Evolutionary conservation across 2,329 filamentous ascomycete genomes (phyloP), one percentile per base, ranked within the genome.

Genomic region (Calonectria pteridis): DNA sequence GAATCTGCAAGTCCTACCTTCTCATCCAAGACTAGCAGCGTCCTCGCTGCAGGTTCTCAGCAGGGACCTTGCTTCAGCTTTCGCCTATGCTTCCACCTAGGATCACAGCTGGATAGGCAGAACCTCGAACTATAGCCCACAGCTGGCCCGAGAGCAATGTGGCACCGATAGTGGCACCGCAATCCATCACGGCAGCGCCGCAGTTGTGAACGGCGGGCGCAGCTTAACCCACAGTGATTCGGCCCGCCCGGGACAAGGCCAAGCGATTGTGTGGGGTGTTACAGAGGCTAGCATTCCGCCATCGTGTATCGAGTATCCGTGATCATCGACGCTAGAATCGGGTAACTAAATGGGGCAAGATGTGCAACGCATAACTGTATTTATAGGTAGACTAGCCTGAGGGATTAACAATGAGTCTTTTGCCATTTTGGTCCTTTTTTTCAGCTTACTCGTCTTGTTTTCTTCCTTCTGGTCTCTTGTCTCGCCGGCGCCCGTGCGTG

Each of bases 311-410:
- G 23, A 29, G 13, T 62, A 62, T 40, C 55, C 33, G 55, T 40
- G 55, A 62, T 62, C 55, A 62, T 62, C 33, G 55, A 28, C 55
- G 55, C 55, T 62, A 62, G 33, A 62, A 62, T 62, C 55, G n/a
- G 50, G 14, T 35, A 18, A 13, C 55, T 3, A 4, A 62, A 62
- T 40, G 55, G 7, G 55, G 55, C 55, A 62, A 62, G 35, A 62
- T 62, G 55, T 40, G 33, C 55, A 40, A 62, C 26, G 55, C 55
- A 62, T 40, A 40, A 62, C 20, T 62, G 28, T 62, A 62, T 62
- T 62, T 62, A 62, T 62, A 62, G 35, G 20, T 3, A 7, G 33
- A 37, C 35, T 62, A 62, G 55, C 14, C 55, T 62, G 55, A 62
- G 55, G 55, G 55, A 62, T 62, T 28, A 62, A 28, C 31, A 20